A percentile compares a stretch with the other conserved stretches of the same genome.
phyloP scores from a whole-genome alignment of 805 yeast species.

The Phaffomyces antillensis region DNA sequence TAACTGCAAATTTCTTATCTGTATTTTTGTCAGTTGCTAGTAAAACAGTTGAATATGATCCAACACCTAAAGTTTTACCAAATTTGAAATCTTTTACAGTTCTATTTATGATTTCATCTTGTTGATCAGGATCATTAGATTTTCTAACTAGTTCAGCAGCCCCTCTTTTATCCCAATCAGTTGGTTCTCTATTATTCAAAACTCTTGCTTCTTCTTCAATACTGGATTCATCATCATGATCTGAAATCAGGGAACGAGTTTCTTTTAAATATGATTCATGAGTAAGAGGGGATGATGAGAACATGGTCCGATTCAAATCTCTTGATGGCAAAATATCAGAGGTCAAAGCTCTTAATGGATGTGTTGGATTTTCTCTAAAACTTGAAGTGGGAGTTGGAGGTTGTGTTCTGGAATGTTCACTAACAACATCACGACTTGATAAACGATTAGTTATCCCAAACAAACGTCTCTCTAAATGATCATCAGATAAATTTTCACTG shows the following conservation, averaged over 20 bases:
- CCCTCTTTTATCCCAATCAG: conserved; percentile 28
- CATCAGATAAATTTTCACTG: neutral
- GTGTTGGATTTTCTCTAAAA: conserved; percentile 18
- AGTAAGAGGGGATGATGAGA: conserved; percentile 4
- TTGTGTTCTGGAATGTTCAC: conserved; percentile 5
- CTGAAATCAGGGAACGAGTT: neutral
- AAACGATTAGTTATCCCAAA: conserved; percentile 21
- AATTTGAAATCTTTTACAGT: conserved; percentile 82
- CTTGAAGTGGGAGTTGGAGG: conserved; percentile 21
- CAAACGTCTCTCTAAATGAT: neutral
- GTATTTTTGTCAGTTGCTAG: conserved; percentile 78
- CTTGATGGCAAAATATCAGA: conserved; percentile 11
- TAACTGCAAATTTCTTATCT: conserved; percentile 70
- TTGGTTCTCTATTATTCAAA: neutral
- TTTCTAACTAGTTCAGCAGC: conserved; percentile 49
- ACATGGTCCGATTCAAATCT: neutral
- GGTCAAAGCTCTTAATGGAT: conserved; percentile 22
- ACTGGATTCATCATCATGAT: conserved; percentile 1
- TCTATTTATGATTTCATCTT: conserved; percentile 43
- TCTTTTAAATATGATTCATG: neutral
- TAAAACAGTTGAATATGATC: conserved; percentile 90
- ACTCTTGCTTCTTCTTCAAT: conserved; percentile 3
- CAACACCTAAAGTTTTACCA: conserved; percentile 87
- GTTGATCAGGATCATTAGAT: conserved; percentile 41
- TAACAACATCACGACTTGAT: conserved; percentile 15